phyloP scores from a whole-genome alignment of 176 grass and related monocot species.

The Bothriochloa decipiens region DNA sequence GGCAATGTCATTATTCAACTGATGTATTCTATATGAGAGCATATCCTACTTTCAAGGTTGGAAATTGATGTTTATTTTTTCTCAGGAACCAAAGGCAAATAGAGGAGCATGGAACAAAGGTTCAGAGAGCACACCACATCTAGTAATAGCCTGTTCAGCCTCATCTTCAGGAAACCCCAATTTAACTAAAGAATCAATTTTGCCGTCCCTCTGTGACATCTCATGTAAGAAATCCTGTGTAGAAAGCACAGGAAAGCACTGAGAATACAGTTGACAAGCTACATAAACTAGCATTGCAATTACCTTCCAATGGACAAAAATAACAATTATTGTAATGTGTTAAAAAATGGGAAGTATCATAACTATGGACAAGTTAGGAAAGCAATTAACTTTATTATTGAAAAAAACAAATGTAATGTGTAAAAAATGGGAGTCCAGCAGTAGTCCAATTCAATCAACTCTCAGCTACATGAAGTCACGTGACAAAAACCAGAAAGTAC shows the following conservation, averaged over 20 bases:
- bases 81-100: background rate
- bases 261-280: background rate
- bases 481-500: background rate
- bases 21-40: background rate
- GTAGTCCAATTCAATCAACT: too few species aligned
- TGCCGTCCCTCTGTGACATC: conserved; percentile 52
- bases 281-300: background rate
- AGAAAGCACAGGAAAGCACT: conserved; percentile 18
- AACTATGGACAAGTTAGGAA: too few species aligned
- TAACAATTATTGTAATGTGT: background rate
- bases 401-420: background rate
- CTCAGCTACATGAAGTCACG: background rate
- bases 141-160: conserved; percentile 60
- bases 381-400: background rate
- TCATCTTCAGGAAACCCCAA: conserved; percentile 76
- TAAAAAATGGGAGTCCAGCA: background rate
- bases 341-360: background rate
- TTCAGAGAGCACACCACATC: conserved; percentile 76
- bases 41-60: background rate
- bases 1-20: too few species aligned
- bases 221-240: conserved; percentile 70
- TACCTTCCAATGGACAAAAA: background rate
- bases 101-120: background rate
- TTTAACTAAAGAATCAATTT: conserved; percentile 55
- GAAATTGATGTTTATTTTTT: conserved; percentile 4